These are phyloP conservation scores for Claviceps arundinis DNA, from an alignment of 2,329 filamentous ascomycete genomes.

Conservation along the genomic window DNA sequence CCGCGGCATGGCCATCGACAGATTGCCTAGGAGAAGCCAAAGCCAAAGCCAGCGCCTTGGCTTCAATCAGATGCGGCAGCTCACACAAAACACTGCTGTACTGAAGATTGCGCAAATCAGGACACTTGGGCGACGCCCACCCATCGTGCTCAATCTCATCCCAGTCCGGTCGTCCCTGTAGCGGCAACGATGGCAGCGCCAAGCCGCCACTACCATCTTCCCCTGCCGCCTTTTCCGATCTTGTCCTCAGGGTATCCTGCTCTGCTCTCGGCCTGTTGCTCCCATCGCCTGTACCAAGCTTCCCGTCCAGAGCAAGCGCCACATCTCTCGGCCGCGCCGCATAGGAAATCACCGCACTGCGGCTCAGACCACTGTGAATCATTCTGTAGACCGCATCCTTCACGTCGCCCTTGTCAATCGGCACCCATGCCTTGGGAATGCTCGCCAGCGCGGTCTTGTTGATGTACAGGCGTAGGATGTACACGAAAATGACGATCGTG, in stretches of 20 bases:
- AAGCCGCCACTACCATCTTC: conserved; percentile 7
- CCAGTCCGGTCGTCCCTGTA: conserved; percentile 48
- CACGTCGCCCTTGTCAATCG: conserved; percentile 75
- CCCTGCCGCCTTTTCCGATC: conserved; percentile 9
- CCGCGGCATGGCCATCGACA: no score
- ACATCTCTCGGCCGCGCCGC: conserved; percentile 31
- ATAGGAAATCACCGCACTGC: conserved; percentile 72
- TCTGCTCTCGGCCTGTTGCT: conserved; percentile 9
- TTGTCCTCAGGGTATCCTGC: conserved; percentile 20
- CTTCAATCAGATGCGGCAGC: conserved; percentile 81
- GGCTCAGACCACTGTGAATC: conserved; percentile 56
- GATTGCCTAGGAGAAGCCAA: conserved; percentile 45
- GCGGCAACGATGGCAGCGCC: conserved; percentile 36
- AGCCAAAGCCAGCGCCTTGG: conserved; percentile 73
- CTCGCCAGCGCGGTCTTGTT: conserved; percentile 65
- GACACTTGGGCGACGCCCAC: conserved; percentile 70
- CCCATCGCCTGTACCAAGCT: conserved; percentile 6
- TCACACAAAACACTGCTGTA: conserved; percentile 73
- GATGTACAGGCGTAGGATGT: conserved; percentile 73
- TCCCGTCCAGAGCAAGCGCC: conserved; percentile 8
- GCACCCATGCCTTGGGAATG: conserved; percentile 80
- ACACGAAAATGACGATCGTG: conserved; percentile 60
- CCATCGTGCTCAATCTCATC: conserved; percentile 74
- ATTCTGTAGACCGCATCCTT: conserved; percentile 60
- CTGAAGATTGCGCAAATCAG: conserved; percentile 67